Evolutionary conservation across 768 basidiomycete species (phyloP), one percentile per base, ranked within the genome.

Genomic region (Butyriboletus loyo): DNA sequence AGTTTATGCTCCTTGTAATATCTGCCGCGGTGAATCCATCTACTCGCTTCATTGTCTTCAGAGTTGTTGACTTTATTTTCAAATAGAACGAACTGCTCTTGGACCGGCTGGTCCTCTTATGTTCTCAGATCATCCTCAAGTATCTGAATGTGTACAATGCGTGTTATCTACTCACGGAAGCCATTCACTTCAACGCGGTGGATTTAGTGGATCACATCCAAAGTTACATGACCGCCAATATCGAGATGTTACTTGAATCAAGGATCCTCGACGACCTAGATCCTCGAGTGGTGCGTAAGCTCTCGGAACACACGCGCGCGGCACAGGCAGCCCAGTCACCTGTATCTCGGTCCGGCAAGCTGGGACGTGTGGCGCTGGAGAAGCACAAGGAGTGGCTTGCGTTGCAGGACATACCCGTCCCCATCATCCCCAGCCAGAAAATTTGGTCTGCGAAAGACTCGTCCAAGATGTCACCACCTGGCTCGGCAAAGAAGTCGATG

Each of bases 1-100:
- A 92, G 55, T 91, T 94, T 58, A 80, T 93, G 72, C 92, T 97
- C 55, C 83, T 86, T 21, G 85, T 98, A 15, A 81, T 97, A 69
- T 85, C 86, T 32, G 86, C 83, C 17, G 92, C 94, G 32, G 92
- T 94, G 66, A 66, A 81, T 74, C 27, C 25, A 2, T 49, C 43
- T 3, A 5, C 7, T 36, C 10, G 0, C 3, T 9, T 7, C 4
- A 1, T 21, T 32, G 3, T 22, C 30, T 15, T 24, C 25, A 28
- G 4, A 22, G 15, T 30, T 27, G 5, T 17, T 52, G 3, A 48
- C n/a, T 34, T 14, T n/a, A 0, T 27, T 19, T 30, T 46, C 14
- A 9, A 45, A 14, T 21, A 95, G 87, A 94, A 88, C 57, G 93
- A 98, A 69, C 72, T 98, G 3, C 78, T 97, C 9, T 74, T 98